These are phyloP conservation scores for Linnemannia elongata DNA, from an alignment of 192 early-diverging fungal genomes.

Conservation along the genomic window DNA sequence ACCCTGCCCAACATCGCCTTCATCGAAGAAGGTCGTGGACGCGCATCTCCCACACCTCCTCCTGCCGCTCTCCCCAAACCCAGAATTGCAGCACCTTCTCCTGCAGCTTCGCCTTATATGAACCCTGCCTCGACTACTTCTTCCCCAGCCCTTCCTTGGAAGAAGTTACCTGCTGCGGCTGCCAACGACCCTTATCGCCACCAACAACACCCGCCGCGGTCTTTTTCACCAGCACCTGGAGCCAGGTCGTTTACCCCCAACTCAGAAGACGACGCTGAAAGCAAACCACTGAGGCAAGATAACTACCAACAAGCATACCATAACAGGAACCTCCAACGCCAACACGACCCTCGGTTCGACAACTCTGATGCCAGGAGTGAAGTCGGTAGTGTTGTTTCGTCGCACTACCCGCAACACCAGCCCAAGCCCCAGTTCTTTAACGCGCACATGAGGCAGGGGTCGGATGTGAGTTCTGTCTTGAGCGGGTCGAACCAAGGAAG, in stretches of 20 bases:
- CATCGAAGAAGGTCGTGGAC: constrained; percentile 41
- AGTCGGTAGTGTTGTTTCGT: constrained; percentile 30
- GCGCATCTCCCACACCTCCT: background rate
- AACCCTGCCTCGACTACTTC: background rate
- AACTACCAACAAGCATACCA: constrained; percentile 52
- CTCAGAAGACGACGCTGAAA: constrained; percentile 43
- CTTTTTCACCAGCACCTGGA: constrained; percentile 41
- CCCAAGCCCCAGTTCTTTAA: background rate
- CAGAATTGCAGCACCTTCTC: constrained; percentile 8
- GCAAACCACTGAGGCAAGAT: constrained; percentile 39
- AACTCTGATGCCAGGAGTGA: constrained; percentile 44
- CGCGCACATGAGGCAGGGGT: constrained; percentile 33
- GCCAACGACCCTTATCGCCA: constrained; percentile 52
- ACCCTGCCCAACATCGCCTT: constrained; percentile 54
- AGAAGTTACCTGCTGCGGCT: constrained; percentile 11
- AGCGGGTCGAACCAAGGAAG: constrained; percentile 55
- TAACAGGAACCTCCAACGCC: constrained; percentile 29
- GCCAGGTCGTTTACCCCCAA: constrained; percentile 38
- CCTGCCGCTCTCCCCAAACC: background rate
- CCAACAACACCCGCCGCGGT: constrained; percentile 34
- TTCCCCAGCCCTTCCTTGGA: constrained; percentile 20
- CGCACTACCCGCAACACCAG: constrained; percentile 15
- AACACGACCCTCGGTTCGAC: constrained; percentile 36
- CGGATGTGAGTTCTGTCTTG: constrained; percentile 43
- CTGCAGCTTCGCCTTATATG: constrained; percentile 30